Percentiles rank a stretch among this genome's conserved stretches.
phyloP scores from a whole-genome alignment of 192 early-diverging fungal genomes.

The Lobosporangium transversale region DNA sequence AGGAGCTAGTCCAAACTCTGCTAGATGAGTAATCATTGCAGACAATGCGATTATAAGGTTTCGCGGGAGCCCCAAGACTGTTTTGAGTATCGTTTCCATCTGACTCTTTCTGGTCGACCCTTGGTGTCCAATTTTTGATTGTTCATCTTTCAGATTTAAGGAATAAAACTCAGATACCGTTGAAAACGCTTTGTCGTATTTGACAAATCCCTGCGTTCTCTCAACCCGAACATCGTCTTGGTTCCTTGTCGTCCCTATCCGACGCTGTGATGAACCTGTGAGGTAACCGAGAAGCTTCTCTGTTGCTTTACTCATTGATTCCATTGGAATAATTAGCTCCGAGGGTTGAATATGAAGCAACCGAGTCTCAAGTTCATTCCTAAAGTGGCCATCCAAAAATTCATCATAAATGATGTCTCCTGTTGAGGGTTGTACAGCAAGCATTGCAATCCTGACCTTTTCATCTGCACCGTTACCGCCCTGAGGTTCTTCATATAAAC shows the following conservation, averaged over 20 bases:
- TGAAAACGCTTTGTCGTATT: conserved; percentile 57
- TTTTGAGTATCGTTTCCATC: conserved; percentile 35
- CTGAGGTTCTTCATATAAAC: conserved; percentile 54
- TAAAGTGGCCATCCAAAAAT: conserved; percentile 70
- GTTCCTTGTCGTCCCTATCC: background rate
- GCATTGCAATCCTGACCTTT: conserved; percentile 54
- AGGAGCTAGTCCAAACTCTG: conserved; percentile 68
- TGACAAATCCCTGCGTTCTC: conserved; percentile 56
- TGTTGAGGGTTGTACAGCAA: conserved; percentile 73
- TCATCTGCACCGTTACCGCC: conserved; percentile 59
- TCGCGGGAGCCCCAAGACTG: conserved; percentile 30
- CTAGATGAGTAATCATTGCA: conserved; percentile 68
- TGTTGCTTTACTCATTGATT: conserved; percentile 62
- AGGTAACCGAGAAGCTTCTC: conserved; percentile 61
- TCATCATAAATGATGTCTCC: conserved; percentile 79
- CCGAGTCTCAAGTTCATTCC: conserved; percentile 75
- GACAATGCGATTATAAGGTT: conserved; percentile 54
- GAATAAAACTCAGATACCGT: conserved; percentile 60
- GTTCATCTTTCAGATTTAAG: conserved; percentile 25
- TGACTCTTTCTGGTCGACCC: conserved; percentile 12
- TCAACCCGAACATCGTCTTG: conserved; percentile 66
- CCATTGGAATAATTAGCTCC: conserved; percentile 70
- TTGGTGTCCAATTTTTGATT: background rate
- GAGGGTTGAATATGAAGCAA: conserved; percentile 70
- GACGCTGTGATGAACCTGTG: conserved; percentile 19